Conservation (phyloP, 371 early-diverging fungal species). For the Coemansia sp. region DNA sequence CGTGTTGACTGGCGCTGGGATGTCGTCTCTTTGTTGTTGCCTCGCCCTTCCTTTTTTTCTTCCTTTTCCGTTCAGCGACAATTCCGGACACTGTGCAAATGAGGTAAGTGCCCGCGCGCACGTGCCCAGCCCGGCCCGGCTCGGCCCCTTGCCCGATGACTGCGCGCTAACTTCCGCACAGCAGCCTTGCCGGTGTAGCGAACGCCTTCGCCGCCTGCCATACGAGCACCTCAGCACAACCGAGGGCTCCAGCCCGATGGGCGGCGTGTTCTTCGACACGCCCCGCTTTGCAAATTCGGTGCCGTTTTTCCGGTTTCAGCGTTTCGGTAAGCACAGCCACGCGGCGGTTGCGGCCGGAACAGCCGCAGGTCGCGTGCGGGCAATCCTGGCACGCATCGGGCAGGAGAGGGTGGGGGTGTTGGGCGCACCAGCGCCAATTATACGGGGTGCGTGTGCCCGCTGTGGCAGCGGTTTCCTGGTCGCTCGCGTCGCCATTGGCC, state of each 20-base stretch:
- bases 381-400: not conserved
- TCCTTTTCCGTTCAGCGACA: not conserved
- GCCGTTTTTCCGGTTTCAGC: conserved; percentile 47
- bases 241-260: conserved; percentile 45
- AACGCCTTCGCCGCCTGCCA: conserved; percentile 44
- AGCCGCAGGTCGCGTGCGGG: conserved; percentile 4
- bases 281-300: conserved; percentile 49
- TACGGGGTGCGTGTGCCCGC: no score
- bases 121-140: not conserved
- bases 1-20: not conserved
- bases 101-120: conserved; percentile 5
- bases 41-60: not conserved
- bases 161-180: not conserved
- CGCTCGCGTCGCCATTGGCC: not conserved
- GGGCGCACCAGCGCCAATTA: no score
- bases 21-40: not conserved
- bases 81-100: not conserved
- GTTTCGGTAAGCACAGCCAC: conserved; percentile 30
- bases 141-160: not conserved
- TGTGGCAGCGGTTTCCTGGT: no score
- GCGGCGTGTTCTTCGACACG: conserved; percentile 41
- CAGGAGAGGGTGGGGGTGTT: not conserved
- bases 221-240: conserved; percentile 40
- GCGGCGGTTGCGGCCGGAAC: not conserved
- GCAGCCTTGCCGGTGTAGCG: conserved; percentile 11